phyloP scores from a whole-genome alignment of 352 stramenopile species.

The Globisporangium nunn region DNA sequence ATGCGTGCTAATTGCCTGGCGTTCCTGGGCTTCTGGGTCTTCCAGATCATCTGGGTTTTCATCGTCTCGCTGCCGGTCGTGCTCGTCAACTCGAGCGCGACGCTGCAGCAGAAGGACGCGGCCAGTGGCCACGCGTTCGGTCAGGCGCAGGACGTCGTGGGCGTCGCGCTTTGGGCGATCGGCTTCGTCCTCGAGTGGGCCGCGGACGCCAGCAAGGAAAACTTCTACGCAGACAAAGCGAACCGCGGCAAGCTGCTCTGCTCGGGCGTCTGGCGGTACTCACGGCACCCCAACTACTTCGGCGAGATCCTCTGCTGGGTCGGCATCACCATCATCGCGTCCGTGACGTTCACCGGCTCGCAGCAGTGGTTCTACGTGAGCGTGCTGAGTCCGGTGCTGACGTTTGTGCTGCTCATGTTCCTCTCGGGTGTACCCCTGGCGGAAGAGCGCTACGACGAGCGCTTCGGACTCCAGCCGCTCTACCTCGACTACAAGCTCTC shows the following conservation, averaged over 20 bases:
- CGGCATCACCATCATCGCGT: slow-evolving; percentile 38
- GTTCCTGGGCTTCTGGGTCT: slow-evolving; percentile 77
- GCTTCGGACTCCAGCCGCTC: slow-evolving; percentile 39
- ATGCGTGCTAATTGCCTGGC: slow-evolving; percentile 50
- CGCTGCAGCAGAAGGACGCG: slow-evolving; percentile 7
- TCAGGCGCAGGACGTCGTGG: slow-evolving; percentile 26
- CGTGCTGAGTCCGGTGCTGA: slow-evolving; percentile 40
- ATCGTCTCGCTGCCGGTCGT: slow-evolving; percentile 63
- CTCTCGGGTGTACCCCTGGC: slow-evolving; percentile 59
- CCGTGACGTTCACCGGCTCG: slow-evolving; percentile 27
- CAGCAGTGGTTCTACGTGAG: slow-evolving; percentile 43
- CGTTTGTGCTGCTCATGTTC: slow-evolving; percentile 62
- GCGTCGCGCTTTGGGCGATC: slow-evolving; percentile 41
- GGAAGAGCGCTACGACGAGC: slow-evolving; percentile 55
- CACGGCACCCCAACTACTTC: slow-evolving; percentile 91
- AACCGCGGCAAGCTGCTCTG: slow-evolving; percentile 52
- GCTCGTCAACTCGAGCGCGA: slow-evolving; percentile 43
- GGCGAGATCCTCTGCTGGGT: slow-evolving; percentile 90
- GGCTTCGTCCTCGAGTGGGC: slow-evolving; percentile 51
- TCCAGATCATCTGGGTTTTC: slow-evolving; percentile 82
- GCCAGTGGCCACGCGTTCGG: slow-evolving; percentile 23
- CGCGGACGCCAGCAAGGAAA: slow-evolving; percentile 53
- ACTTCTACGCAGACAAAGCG: slow-evolving; percentile 37
- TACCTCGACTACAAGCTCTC: slow-evolving; percentile 65
- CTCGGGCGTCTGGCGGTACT: slow-evolving; percentile 80